Percentiles rank a stretch among this genome's conserved stretches.
Evolutionary conservation across 2,329 filamentous ascomycete genomes (phyloP).

Genomic region (Sporothrix humicola): DNA sequence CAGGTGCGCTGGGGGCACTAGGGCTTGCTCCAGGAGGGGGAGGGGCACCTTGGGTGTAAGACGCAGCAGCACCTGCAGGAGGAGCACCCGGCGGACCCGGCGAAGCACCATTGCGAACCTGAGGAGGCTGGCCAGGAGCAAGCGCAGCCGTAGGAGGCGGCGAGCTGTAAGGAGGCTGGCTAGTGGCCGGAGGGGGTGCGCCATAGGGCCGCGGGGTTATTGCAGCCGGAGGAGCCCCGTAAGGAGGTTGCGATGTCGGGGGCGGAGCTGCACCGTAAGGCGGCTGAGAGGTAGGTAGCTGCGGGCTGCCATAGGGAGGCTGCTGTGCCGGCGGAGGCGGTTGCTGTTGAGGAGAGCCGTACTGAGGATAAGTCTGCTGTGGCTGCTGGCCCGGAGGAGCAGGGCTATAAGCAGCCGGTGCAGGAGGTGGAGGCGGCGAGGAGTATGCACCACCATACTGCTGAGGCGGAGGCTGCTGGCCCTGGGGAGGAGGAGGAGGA

Average conservation of each 20-base stretch:
- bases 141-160: background rate
- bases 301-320: slow-evolving; percentile 21
- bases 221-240: slow-evolving; percentile 3
- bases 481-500: slow-evolving; percentile 20
- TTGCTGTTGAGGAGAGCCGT: background rate
- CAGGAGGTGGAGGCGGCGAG: slow-evolving; percentile 13
- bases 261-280: slow-evolving; percentile 25
- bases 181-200: background rate
- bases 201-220: slow-evolving; percentile 5
- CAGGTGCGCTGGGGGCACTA: slow-evolving; percentile 8
- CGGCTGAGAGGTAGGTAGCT: slow-evolving; percentile 12
- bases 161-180: slow-evolving; percentile 15
- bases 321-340: slow-evolving; percentile 6
- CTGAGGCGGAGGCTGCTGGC: background rate
- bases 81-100: background rate
- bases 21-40: background rate
- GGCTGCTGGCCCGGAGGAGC: slow-evolving; percentile 27
- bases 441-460: slow-evolving; percentile 16
- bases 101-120: background rate
- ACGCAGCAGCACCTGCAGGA: background rate
- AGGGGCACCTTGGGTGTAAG: background rate
- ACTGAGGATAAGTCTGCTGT: background rate
- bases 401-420: slow-evolving; percentile 11
- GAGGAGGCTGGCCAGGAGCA: slow-evolving; percentile 1
- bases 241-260: slow-evolving; percentile 13